Percentiles rank a stretch among this genome's conserved stretches.
These are phyloP conservation scores for Taxillus chinensis DNA, from an alignment of 164 flowering plant species.

Conservation along the genomic window DNA sequence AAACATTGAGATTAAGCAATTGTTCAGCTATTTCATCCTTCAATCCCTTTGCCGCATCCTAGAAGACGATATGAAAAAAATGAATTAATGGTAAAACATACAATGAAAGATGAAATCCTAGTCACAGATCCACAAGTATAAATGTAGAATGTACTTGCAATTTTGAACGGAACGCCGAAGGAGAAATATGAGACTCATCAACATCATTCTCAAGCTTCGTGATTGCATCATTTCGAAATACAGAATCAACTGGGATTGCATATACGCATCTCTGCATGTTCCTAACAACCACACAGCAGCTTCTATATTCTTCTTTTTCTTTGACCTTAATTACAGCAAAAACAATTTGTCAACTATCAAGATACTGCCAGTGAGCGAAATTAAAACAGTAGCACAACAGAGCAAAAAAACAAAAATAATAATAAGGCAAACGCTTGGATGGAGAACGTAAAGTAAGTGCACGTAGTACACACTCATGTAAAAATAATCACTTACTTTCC, in stretches of 20 bases:
- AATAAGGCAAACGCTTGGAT: background rate
- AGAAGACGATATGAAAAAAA: conserved; percentile 6
- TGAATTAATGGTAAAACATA: conserved; percentile 1
- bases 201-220: conserved; percentile 53
- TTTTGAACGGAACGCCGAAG: conserved; percentile 33
- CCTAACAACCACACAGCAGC: conserved; percentile 90
- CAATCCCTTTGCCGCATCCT: conserved; percentile 72
- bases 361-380: background rate
- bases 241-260: conserved; percentile 62
- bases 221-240: conserved; percentile 42
- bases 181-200: conserved; percentile 41
- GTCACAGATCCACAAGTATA: background rate
- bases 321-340: conserved; percentile 49
- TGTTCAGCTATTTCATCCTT: conserved; percentile 58
- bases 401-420: background rate
- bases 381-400: background rate
- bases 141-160: conserved; percentile 43
- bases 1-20: conserved; percentile 60
- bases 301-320: conserved; percentile 56
- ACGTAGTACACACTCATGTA: too few relatives aligned
- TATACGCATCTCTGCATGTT: conserved; percentile 85
- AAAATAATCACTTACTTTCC: conserved; percentile 52
- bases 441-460: background rate
- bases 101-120: background rate
- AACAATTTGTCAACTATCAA: conserved; percentile 8